Evolutionary conservation across 176 grass and related monocot genomes (phyloP).

Genomic region (Guadua angustifolia): DNA sequence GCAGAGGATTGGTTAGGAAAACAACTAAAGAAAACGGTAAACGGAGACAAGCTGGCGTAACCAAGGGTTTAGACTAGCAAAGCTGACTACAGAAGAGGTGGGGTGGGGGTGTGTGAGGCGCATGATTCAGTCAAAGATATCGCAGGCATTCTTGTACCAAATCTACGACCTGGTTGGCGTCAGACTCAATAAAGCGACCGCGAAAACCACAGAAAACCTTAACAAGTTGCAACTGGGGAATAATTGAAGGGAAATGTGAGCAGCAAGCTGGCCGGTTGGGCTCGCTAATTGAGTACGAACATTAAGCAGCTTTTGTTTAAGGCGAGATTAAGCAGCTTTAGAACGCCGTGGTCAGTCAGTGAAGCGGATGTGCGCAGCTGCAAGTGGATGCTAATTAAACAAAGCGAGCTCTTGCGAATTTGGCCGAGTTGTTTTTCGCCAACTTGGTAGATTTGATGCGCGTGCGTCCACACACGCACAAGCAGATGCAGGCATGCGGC

Average conservation of each 20-base stretch:
- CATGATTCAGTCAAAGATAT: conserved; percentile 48
- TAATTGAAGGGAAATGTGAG: conserved; percentile 34
- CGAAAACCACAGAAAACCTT: neutral
- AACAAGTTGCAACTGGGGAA: conserved; percentile 30
- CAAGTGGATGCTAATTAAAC: neutral
- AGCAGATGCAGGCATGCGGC: neutral
- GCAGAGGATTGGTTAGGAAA: neutral
- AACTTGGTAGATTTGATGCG: conserved; percentile 8
- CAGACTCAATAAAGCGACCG: conserved; percentile 3
- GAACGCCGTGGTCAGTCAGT: neutral
- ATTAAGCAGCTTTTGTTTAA: neutral
- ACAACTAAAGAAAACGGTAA: neutral
- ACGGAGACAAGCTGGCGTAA: conserved; percentile 1
- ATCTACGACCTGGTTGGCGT: conserved; percentile 29
- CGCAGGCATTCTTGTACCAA: neutral
- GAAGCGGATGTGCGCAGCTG: neutral
- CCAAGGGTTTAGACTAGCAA: conserved; percentile 17
- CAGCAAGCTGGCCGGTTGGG: neutral
- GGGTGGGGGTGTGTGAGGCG: neutral
- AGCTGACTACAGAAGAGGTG: conserved; percentile 2
- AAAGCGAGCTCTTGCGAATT: neutral
- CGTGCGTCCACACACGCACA: neutral
- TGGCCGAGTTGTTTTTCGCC: neutral
- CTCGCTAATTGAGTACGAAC: neutral
- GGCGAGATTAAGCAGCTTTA: neutral